phyloP scores from a whole-genome alignment of 129 eudicot genomes.

The Saposhnikovia divaricata region DNA sequence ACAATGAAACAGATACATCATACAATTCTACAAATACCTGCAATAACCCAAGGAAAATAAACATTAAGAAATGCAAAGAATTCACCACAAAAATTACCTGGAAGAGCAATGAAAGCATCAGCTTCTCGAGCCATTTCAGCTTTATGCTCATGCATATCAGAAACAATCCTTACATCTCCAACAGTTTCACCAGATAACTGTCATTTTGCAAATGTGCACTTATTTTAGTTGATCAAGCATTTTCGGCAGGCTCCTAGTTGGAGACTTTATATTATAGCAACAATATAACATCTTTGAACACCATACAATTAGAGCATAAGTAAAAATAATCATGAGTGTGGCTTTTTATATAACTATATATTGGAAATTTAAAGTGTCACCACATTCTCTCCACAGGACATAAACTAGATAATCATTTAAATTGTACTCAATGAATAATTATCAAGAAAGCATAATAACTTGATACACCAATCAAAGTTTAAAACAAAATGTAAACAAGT shows the following conservation, averaged over 20 bases:
- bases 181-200: slow-evolving; percentile 88
- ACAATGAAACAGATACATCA: background rate
- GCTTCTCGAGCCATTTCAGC: slow-evolving; percentile 89
- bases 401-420: background rate
- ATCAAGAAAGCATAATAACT: background rate
- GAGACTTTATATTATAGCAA: too few species aligned
- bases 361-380: background rate
- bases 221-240: background rate
- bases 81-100: slow-evolving; percentile 56
- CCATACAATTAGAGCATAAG: background rate
- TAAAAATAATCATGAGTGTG: too few species aligned
- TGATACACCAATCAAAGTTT: background rate
- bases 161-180: slow-evolving; percentile 81
- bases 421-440: background rate
- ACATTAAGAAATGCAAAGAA: too few species aligned
- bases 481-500: background rate
- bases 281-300: background rate
- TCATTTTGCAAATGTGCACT: slow-evolving; percentile 2
- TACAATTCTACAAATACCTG: too few species aligned
- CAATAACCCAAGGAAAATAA: too few species aligned
- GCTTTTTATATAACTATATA: too few species aligned
- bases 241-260: background rate
- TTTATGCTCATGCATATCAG: too few species aligned
- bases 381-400: background rate
- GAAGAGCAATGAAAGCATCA: slow-evolving; percentile 95